Base-by-base conservation (phyloP, 2,329 filamentous ascomycete species). In the Fusarium tupiense region DNA sequence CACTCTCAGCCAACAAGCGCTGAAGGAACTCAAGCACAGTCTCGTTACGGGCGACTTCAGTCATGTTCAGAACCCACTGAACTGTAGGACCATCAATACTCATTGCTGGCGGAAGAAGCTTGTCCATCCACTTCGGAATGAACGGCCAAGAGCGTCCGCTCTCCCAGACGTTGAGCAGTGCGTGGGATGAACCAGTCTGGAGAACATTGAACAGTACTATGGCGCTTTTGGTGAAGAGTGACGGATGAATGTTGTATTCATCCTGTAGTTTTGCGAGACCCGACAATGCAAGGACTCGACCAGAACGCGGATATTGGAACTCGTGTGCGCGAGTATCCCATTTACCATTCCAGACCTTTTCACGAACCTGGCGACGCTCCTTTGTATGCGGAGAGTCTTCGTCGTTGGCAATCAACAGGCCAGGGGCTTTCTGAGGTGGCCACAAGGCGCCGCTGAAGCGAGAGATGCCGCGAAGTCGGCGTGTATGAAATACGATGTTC, bases 71-170 rank as follows among this genome's bases (percentile, higher is more conserved):
- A 4, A 82, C 64, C 79, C 82, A 83, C 58, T 83, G 77, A 6
- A 77, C 77, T 19, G 82, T 84, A 19, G 82, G 82, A 1, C 82
- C 82, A 37, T 83, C 81, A 22, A 84, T 81, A 61, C 81, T 82
- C 81, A 80, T 81, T 24, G 82, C 73, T 4, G 81, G 81, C 5
- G 82, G 82, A 2, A 84, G 79, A 6, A 76, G 76, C 46, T 66
- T 63, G 33, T 80, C 78, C 67, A 84, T 80, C 82, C 82, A 84
- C 10, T 59, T 54, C 0, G 82, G 82, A 0, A 83, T 69, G 64
- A 84, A 84, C 2, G 82, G 82, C 82, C 82, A 84, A 4, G 80
- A 79, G 10, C 82, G 78, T 2, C 77, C 80, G 24, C 79, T 78
- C 53, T 83, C 80, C 81, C 80, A 83, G 2, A 79, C 78, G 37